Conservation (phyloP, 2,329 filamentous ascomycete genomes). For the Colletotrichum aenigma region DNA sequence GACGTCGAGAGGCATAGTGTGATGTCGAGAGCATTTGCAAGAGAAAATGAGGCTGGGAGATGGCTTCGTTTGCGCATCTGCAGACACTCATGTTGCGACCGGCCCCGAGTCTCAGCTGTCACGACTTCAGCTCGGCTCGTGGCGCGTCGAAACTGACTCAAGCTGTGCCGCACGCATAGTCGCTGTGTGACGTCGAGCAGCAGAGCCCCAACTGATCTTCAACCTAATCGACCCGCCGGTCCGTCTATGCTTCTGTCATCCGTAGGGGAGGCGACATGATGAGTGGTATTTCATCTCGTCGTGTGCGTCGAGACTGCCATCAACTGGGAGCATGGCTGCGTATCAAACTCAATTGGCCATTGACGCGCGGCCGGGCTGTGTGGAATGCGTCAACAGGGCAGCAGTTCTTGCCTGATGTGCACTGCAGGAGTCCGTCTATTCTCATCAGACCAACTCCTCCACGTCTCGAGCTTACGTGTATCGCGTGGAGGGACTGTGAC, state of each 20-base stretch:
- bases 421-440: neutral
- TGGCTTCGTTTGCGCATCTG: neutral
- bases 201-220: neutral
- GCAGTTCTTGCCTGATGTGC: neutral
- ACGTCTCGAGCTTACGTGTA: neutral
- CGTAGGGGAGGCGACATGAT: neutral
- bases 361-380: neutral
- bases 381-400: neutral
- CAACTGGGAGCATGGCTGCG: constrained; percentile 9
- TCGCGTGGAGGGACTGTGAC: neutral
- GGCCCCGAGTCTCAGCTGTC: neutral
- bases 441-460: neutral
- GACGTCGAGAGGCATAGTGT: neutral
- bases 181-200: neutral
- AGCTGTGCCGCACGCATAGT: neutral
- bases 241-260: constrained; percentile 12
- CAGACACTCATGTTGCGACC: neutral
- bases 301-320: neutral
- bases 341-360: constrained; percentile 8
- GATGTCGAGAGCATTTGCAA: neutral
- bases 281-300: neutral
- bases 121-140: neutral
- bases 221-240: neutral
- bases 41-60: neutral
- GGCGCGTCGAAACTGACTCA: neutral